Evolutionary conservation across 2,329 filamentous ascomycete species (phyloP), one percentile per base, ranked within the genome.

Genomic region (Aspergillus brunneoviolaceus): DNA sequence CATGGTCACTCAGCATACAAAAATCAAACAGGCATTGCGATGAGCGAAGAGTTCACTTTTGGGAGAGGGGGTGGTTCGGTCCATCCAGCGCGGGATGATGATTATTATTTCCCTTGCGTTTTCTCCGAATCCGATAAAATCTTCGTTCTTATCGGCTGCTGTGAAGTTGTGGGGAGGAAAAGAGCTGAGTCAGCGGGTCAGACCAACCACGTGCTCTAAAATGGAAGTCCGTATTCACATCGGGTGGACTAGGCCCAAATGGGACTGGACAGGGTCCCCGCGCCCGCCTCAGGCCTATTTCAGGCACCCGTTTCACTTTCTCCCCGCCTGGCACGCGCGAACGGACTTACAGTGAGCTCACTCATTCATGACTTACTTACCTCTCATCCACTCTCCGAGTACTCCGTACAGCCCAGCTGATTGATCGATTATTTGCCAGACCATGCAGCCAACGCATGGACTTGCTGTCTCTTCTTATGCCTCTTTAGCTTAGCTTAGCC

Each of bases 131-230:
- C 51, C 51, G 51, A 53, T 53, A 47, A 47, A 53, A 53, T 27
- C 33, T 45, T 48, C 35, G 27, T 48, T 49, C 42, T 55, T 33
- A 50, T 50, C 49, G 49, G 49, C 49, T 25, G 35, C 53, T 21
- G 11, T n/a, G 42, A 35, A 39, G 48, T 47, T 53, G 53, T 55
- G 53, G 53, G 52, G 52, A 11, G 27, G n/a, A 21, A 16, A 27
- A 31, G 11, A 5, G 42, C 16, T 55, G 53, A 55, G 42, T 55
- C 53, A 55, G 42, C 45, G 33, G 48, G n/a, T 45, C 27, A 39
- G 42, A 21, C 53, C 42, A 55, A 55, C 42, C 42, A 55, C 19
- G 42, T 48, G 42, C 39, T 31, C 25, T 27, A 10, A 25, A 55
- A 48, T 48, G 25, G 49, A 25, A 45, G 39, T 25, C n/a, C 27